phyloP scores from a whole-genome alignment of 2,329 filamentous ascomycete genomes.

The Beauveria scarabaeidicola region DNA sequence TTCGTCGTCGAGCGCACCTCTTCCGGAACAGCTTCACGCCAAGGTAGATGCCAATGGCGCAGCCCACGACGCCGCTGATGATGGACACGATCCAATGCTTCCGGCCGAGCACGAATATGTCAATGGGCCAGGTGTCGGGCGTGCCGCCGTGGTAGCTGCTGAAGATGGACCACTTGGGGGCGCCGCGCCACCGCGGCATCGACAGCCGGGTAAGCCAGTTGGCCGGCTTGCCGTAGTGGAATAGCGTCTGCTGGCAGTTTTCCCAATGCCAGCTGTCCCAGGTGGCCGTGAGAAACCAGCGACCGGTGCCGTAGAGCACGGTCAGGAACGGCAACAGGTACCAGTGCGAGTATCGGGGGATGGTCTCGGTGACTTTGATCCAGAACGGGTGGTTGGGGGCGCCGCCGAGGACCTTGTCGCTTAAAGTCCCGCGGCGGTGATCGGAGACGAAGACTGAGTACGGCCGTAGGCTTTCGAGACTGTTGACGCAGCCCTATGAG shows the following conservation, averaged over 20 bases:
- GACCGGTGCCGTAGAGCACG: constrained; percentile 1
- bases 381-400: constrained; percentile 3
- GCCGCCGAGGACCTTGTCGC: constrained; percentile 3
- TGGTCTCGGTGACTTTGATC: constrained; percentile 1
- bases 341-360: constrained; percentile 1
- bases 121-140: background rate
- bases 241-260: background rate
- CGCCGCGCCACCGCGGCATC: constrained; percentile 9
- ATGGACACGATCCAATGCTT: constrained; percentile 1
- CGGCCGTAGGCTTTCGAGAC: background rate
- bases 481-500: constrained; percentile 5
- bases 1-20: background rate
- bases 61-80: background rate
- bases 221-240: background rate
- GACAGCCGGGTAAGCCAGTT: constrained; percentile 5
- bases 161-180: constrained; percentile 6
- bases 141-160: constrained; percentile 2
- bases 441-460: background rate
- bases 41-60: background rate
- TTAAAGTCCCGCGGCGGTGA: background rate
- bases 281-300: constrained; percentile 5
- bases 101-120: background rate
- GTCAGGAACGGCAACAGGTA: background rate
- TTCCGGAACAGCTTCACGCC: background rate
- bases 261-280: constrained; percentile 6